Evolutionary conservation across 306 rosid genomes (phyloP), one percentile per base, ranked within the genome.

Genomic region (Glycine soja): DNA sequence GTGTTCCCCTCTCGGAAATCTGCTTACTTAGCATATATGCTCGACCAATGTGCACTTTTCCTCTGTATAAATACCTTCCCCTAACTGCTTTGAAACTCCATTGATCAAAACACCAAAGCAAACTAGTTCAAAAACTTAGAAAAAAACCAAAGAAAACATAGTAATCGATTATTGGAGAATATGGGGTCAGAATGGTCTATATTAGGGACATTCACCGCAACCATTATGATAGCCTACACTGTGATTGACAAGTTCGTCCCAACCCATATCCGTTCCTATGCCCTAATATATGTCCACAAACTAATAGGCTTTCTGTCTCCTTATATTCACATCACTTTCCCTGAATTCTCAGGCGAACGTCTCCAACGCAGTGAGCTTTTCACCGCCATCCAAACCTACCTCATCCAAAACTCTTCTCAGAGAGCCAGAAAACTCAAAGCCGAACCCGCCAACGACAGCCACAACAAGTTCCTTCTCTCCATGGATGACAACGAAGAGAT

Each of bases 341-440:
- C 48, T 38, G 70, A 65, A n/a, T 65, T 65, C 70, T 65, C 70
- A 0, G 70, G 70, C 5, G 70, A 65, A n/a, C 70, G 50, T 3
- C 48, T 65, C 1, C 14, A 7, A 38, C 48, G 19, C 70, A 65
- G 70, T 7, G 70, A 14, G 0, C 48, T 65, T 38, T 65, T 65
- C 30, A 65, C 50, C 3, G 11, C 48, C 50, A 38, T 38, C 48
- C 70, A 65, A 38, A 65, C 12, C 6, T 65, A 65, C 30, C 70
- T 65, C 50, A 40, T n/a, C 5, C 19, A 64, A 13, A 64, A 1
- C 11, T 64, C 70, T 10, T 64, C 70, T 8, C 70, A 65, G 3
- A 3, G 48, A 14, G 70, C 70, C 70, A 7, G 12, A 14, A 38
- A 38, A 3, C 70, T 65, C 50, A 65, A 38, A 65, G 70, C 70